These are phyloP conservation scores for Potentilla sterilis DNA, from an alignment of 306 rosid genomes.

Conservation along the genomic window DNA sequence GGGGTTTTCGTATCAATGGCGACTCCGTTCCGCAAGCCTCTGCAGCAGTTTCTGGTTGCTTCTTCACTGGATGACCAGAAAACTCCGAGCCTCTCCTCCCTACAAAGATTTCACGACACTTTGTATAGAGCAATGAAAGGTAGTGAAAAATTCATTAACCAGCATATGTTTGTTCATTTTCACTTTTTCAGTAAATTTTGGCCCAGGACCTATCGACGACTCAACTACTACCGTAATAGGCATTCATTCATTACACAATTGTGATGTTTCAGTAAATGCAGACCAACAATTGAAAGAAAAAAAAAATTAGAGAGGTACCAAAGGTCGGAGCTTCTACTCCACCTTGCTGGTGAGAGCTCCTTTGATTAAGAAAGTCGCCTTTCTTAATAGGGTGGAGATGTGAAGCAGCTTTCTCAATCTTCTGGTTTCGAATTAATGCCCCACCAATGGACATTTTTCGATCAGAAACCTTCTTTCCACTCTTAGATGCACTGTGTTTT, in stretches of 20 bases:
- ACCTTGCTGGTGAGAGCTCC: constrained; percentile 30
- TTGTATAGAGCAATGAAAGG: neutral
- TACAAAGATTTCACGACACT: constrained; percentile 12
- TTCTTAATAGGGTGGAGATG: constrained; percentile 42
- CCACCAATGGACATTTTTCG: constrained; percentile 55
- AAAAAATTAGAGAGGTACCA: constrained; percentile 24
- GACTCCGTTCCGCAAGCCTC: constrained; percentile 34
- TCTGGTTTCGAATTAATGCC: constrained; percentile 48
- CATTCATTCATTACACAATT: neutral
- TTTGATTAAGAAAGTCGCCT: constrained; percentile 34
- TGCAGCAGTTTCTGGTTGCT: constrained; percentile 17
- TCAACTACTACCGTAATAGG: no score
- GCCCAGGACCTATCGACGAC: no score
- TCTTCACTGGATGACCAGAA: constrained; percentile 32
- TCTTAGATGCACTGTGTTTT: constrained; percentile 41
- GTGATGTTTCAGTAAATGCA: neutral
- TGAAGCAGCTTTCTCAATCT: constrained; percentile 38
- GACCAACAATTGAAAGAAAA: neutral
- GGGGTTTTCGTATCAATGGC: constrained; percentile 47
- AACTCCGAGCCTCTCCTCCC: constrained; percentile 38
- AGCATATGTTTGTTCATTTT: neutral
- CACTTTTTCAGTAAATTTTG: neutral
- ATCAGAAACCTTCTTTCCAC: constrained; percentile 32
- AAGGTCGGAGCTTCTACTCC: constrained; percentile 33
- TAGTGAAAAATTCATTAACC: neutral